Percentiles rank a stretch among this genome's conserved stretches.
Evolutionary conservation across 2,329 filamentous ascomycete species (phyloP).

Genomic region (Raffaelea deltoideospora): DNA sequence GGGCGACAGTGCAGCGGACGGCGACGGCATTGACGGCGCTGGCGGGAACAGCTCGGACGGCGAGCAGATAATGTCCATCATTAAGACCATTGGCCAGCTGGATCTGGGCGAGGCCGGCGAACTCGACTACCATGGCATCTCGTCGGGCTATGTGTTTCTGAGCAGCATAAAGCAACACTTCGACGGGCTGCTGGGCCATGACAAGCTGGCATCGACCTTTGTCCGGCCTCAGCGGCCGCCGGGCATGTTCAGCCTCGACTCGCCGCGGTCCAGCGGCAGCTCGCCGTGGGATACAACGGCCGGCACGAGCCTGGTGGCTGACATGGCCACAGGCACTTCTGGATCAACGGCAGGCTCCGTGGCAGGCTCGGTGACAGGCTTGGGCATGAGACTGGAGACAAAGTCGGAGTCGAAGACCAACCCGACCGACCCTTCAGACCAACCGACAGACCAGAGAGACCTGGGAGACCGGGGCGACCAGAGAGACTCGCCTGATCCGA

Average conservation of each 20-base stretch:
- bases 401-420: no score
- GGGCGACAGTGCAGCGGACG: no score
- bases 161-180: slow-evolving; percentile 79
- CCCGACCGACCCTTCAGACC: no score
- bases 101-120: slow-evolving; percentile 84
- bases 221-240: slow-evolving; percentile 31
- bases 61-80: slow-evolving; percentile 68
- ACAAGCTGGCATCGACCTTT: slow-evolving; percentile 44
- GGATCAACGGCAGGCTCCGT: no score
- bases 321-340: no score
- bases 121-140: slow-evolving; percentile 91
- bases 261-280: slow-evolving; percentile 47
- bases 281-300: slow-evolving; percentile 47
- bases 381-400: no score
- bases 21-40: background rate
- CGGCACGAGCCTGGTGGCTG: no score
- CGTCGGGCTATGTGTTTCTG: slow-evolving; percentile 81
- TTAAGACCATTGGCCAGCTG: slow-evolving; percentile 77
- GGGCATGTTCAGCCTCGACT: slow-evolving; percentile 47
- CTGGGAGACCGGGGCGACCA: no score
- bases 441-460: no score
- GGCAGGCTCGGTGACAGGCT: no score
- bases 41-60: background rate
- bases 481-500: no score
- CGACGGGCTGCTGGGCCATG: slow-evolving; percentile 55